Evolutionary conservation across 75 land plant species (phyloP).

Genomic region (Adiantum capillusveneris): DNA sequence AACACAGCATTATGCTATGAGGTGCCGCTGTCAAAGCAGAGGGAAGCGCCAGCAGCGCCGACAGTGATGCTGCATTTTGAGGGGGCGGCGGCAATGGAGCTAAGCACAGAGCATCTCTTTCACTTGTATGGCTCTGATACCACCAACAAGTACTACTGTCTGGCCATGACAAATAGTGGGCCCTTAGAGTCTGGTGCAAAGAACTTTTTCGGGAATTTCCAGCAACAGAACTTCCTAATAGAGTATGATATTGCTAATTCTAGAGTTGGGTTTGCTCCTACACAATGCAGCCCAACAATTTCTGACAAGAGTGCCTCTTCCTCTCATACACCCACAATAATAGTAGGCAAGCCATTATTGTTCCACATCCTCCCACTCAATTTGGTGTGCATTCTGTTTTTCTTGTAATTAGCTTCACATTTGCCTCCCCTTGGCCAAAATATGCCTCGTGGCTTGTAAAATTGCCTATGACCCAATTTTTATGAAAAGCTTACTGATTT

Average conservation of each 20-base stretch:
- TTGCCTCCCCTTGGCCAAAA: no score
- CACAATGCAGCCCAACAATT: no score
- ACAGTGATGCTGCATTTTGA: neutral
- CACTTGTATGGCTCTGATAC: neutral
- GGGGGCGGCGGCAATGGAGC: neutral
- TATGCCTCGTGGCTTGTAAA: no score
- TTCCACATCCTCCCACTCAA: no score
- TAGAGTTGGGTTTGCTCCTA: neutral
- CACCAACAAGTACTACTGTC: neutral
- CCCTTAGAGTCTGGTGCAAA: neutral
- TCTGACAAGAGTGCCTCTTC: no score
- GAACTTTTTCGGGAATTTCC: conserved; percentile 1
- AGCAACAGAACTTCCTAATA: neutral
- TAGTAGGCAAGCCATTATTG: no score
- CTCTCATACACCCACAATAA: no score
- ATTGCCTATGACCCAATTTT: no score
- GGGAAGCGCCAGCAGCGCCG: neutral
- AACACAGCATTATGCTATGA: neutral
- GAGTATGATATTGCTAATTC: conserved; percentile 1
- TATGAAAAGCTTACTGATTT: no score
- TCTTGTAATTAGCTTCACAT: no score
- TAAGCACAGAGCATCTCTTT: neutral
- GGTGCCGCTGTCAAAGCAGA: neutral
- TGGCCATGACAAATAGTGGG: neutral
- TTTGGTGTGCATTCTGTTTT: no score